Evolutionary conservation across 169 alveolate species (phyloP), one percentile per base, ranked within the genome.

Genomic region (Besnoitia besnoiti): DNA sequence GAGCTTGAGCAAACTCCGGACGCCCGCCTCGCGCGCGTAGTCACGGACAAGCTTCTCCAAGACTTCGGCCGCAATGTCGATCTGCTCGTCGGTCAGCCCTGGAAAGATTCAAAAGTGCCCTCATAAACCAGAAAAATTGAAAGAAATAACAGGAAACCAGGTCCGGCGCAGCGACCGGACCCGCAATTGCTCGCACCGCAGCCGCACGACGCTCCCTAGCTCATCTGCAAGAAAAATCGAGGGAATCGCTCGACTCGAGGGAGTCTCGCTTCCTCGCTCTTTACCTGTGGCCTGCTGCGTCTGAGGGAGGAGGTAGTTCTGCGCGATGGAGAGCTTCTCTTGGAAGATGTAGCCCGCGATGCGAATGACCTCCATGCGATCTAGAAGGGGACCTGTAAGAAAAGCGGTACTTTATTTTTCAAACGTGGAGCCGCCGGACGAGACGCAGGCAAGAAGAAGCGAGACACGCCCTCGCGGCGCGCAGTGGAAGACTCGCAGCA

Each of bases 21-120:
- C 98, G 0, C 99, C 99, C 7, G 99, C 98, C 94, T 98, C 99
- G n/a, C 99, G 85, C 46, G 99, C 97, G 94, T 98, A 98, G 91
- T 97, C 98, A 89, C 96, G 92, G 77, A 98, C 96, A 37, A 98
- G 90, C 82, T 94, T 67, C 85, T 90, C 94, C 61, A 94, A 90
- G n/a, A 97, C 96, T 90, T 94, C 94, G 35, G 88, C 91, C 67
- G 96, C 85, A 49, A 97, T 85, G 55, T 95, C 95, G 51, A 93
- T 51, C 59, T 95, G 95, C n/a, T 96, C 94, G 30, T 85, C 94
- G 21, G 75, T 61, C 89, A 37, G 87, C 67, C 91, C 92, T 89
- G 75, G 19, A 46, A 51, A 12, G 21, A 73, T 30, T 4, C 44
- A 35, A 40, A 39, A 10, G 24, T 10, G 19, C 16, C 8, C 33